Conservation (phyloP, 352 stramenopile genomes). For the Globisporangium viniferum region DNA sequence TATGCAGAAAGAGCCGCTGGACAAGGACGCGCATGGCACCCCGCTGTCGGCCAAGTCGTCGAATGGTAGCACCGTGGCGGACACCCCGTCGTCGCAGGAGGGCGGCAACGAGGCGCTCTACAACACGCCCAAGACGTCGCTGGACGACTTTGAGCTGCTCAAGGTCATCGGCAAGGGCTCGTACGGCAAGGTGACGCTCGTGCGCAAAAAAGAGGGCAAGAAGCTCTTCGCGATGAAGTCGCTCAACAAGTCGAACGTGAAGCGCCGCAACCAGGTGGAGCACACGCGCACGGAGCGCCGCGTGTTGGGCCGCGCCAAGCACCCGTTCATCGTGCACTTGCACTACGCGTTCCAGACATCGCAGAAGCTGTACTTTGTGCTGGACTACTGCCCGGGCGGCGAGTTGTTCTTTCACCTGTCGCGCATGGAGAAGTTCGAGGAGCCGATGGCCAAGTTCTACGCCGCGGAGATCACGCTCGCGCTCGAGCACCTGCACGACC, state of each 20-base stretch:
- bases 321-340: constrained; percentile 91
- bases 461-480: constrained; percentile 89
- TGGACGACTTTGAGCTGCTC: constrained; percentile 92
- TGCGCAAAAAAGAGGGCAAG: constrained; percentile 79
- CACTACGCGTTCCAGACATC: constrained; percentile 91
- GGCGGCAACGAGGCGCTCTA: constrained; percentile 58
- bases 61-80: background rate
- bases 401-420: constrained; percentile 91
- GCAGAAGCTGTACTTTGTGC: constrained; percentile 90
- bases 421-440: constrained; percentile 87
- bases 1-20: constrained; percentile 68
- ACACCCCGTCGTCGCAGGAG: constrained; percentile 16
- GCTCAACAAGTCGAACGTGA: constrained; percentile 90
- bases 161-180: constrained; percentile 91
- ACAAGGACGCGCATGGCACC: constrained; percentile 44
- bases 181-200: constrained; percentile 90
- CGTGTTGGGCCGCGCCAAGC: constrained; percentile 84
- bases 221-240: constrained; percentile 85
- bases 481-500: constrained; percentile 85
- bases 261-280: constrained; percentile 82
- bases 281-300: constrained; percentile 80
- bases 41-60: constrained; percentile 29
- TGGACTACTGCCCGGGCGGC: constrained; percentile 90
- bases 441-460: constrained; percentile 89
- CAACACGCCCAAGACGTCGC: constrained; percentile 86